A percentile compares a stretch with the other conserved stretches of the same genome.
Evolutionary conservation across 1,139 yeast genomes (phyloP).

Genomic region (Geotrichum aggregatum): DNA sequence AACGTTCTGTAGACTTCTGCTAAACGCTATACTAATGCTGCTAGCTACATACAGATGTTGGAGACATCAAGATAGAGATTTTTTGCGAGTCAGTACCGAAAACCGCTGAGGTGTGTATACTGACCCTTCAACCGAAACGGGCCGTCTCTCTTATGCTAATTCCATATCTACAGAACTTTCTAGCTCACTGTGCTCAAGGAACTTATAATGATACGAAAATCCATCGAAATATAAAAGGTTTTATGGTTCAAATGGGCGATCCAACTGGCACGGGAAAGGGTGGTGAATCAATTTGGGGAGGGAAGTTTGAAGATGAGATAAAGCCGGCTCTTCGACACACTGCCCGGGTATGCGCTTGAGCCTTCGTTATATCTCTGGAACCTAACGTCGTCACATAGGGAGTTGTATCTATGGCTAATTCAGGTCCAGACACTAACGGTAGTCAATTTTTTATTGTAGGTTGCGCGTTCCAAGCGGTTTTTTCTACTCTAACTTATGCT

Average conservation of each 20-base stretch:
- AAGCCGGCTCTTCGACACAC: conserved; percentile 43
- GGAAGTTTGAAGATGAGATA: conserved; percentile 49
- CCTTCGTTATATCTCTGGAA: neutral
- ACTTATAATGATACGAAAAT: conserved; percentile 43
- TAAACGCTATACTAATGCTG: neutral
- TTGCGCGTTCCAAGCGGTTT: conserved; percentile 6
- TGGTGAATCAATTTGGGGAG: conserved; percentile 51
- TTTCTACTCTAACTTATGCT: neutral
- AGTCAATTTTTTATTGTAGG: conserved; percentile 44
- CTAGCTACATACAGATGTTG: conserved; percentile 41
- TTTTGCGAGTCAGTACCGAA: conserved; percentile 43
- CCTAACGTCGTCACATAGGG: conserved; percentile 32
- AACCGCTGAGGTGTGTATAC: conserved; percentile 37
- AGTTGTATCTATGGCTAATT: conserved; percentile 46
- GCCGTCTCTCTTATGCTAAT: neutral
- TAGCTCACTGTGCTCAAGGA: conserved; percentile 50
- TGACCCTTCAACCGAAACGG: neutral
- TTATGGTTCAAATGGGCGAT: conserved; percentile 51
- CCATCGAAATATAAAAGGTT: conserved; percentile 45
- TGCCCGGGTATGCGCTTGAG: conserved; percentile 39
- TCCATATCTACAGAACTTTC: conserved; percentile 36
- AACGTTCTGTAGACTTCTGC: neutral
- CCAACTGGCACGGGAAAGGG: conserved; percentile 51
- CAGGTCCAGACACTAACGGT: conserved; percentile 46
- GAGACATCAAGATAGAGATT: conserved; percentile 43